Conservation (phyloP, 306 rosid genomes). For the Parietaria judaica region DNA sequence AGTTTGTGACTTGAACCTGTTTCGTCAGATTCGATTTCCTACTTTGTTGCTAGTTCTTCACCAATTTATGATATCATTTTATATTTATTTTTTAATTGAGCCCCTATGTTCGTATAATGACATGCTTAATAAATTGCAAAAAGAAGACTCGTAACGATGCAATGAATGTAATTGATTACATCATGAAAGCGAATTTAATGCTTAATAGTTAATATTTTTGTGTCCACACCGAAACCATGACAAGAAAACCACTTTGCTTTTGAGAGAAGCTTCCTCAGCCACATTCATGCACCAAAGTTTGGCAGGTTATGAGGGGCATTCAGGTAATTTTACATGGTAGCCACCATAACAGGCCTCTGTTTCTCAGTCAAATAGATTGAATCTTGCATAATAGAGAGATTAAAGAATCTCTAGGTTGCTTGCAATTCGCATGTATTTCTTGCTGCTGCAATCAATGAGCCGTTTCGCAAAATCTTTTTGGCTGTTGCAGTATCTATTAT, state of each 20-base stretch:
- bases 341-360: background rate
- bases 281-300: conserved; percentile 4
- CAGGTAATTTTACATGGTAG: background rate
- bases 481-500: conserved; percentile 3
- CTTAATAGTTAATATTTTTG: background rate
- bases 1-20: too few species aligned
- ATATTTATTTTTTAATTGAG: background rate
- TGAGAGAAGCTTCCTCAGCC: background rate
- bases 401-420: background rate
- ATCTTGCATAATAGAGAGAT: background rate
- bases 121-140: background rate
- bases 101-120: too few species aligned
- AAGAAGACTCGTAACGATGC: too few species aligned
- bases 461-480: background rate
- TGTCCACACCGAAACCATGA: background rate
- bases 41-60: too few species aligned
- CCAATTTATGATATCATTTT: background rate
- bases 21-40: too few species aligned
- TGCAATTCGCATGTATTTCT: background rate
- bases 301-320: conserved; percentile 11
- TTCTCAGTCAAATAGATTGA: conserved; percentile 2
- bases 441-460: background rate
- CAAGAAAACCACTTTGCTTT: conserved; percentile 3
- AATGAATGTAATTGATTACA: too few species aligned
- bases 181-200: background rate